Percentiles rank a stretch among this genome's conserved stretches.
These are phyloP conservation scores for Tremella fuciformis DNA, from an alignment of 768 basidiomycete species.

Conservation along the genomic window DNA sequence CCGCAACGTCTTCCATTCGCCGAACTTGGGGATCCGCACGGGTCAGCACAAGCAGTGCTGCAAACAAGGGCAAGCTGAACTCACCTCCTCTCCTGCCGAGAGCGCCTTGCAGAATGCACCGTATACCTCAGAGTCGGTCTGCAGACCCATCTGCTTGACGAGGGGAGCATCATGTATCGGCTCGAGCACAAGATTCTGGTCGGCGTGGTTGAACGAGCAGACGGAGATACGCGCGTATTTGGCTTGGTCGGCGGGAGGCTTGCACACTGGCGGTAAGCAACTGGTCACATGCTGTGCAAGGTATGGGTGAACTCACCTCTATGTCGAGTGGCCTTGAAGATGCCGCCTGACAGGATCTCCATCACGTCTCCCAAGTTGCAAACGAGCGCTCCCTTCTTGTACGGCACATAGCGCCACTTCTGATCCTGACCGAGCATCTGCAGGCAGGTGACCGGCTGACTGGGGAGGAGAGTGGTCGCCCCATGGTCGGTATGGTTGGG, in stretches of 20 bases:
- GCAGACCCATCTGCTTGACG: constrained; percentile 3
- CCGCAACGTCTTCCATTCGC: constrained; percentile 4
- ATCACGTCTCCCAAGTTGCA: constrained; percentile 44
- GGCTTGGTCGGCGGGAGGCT: not conserved
- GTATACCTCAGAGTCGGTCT: constrained; percentile 3
- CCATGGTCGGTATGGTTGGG: too few relatives aligned
- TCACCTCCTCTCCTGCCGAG: not conserved
- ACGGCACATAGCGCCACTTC: constrained; percentile 37
- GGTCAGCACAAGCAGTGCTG: not conserved
- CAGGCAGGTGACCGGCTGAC: constrained; percentile 37
- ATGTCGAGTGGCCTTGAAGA: not conserved
- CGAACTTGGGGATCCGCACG: not conserved
- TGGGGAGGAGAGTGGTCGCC: constrained; percentile 38
- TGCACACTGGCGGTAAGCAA: not conserved
- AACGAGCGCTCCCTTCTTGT: constrained; percentile 36
- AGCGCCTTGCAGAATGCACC: constrained; percentile 1
- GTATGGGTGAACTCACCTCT: not conserved
- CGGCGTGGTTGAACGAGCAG: constrained; percentile 9
- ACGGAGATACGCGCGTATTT: not conserved
- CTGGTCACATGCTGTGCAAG: not conserved
- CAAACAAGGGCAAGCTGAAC: not conserved
- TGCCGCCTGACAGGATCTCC: constrained; percentile 18
- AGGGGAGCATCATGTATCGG: not conserved
- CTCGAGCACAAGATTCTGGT: constrained; percentile 1
- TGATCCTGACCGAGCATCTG: constrained; percentile 39